Conservation (phyloP, 2,329 filamentous ascomycete species). For the Aspergillus calidoustus region DNA sequence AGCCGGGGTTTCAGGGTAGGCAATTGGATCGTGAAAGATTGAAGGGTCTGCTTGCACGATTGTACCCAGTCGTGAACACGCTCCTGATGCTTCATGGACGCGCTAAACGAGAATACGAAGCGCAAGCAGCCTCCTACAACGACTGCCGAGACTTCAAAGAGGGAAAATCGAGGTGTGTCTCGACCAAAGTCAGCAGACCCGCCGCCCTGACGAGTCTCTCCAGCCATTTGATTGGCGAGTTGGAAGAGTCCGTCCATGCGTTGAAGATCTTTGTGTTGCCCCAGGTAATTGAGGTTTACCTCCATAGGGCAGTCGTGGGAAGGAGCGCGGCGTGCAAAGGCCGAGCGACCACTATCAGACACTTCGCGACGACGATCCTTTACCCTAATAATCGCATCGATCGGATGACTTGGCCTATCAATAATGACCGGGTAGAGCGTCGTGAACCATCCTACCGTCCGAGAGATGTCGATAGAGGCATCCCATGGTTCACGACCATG, state of each 20-base stretch:
- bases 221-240: conserved; percentile 50
- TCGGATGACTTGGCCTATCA: conserved; percentile 29
- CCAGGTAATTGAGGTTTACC: conserved; percentile 49
- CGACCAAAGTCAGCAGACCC: conserved; percentile 52
- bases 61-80: conserved; percentile 50
- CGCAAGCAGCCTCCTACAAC: conserved; percentile 52
- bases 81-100: conserved; percentile 52
- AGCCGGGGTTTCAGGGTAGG: conserved; percentile 28
- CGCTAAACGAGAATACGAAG: conserved; percentile 57
- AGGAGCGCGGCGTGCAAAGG: conserved; percentile 42
- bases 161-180: conserved; percentile 51
- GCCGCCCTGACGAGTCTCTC: conserved; percentile 50
- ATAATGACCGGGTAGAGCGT: conserved; percentile 52
- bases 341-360: conserved; percentile 43
- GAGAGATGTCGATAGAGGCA: conserved; percentile 51
- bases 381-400: conserved; percentile 40
- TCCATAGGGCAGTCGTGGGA: conserved; percentile 47
- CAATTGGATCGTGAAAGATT: conserved; percentile 32
- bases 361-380: conserved; percentile 45
- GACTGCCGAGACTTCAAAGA: conserved; percentile 59
- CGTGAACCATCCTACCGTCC: conserved; percentile 58
- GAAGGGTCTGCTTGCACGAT: conserved; percentile 41
- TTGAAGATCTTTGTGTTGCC: conserved; percentile 49
- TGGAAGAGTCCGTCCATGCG: conserved; percentile 49
- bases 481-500: conserved; percentile 55